phyloP scores from a whole-genome alignment of 2,329 filamentous ascomycete genomes.

The Phialophora expanda region DNA sequence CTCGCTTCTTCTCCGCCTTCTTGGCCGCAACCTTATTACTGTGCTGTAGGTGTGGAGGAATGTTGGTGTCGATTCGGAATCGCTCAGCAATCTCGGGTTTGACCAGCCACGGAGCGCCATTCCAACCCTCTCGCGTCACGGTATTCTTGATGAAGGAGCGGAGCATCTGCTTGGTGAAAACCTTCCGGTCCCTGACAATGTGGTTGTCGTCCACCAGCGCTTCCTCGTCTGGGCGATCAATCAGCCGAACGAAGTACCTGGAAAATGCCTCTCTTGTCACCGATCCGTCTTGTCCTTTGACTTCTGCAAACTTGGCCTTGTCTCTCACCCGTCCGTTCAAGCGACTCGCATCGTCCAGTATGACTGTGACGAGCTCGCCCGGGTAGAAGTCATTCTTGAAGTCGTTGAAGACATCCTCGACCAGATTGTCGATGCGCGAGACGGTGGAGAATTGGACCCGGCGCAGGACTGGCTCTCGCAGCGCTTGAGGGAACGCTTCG shows the following conservation, averaged over 20 bases:
- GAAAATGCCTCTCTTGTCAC: slow-evolving; percentile 71
- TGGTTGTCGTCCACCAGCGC: slow-evolving; percentile 80
- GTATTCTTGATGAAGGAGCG: slow-evolving; percentile 95
- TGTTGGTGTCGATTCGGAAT: slow-evolving; percentile 84
- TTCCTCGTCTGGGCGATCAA: slow-evolving; percentile 73
- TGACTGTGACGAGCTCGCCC: slow-evolving; percentile 79
- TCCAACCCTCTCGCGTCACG: slow-evolving; percentile 89
- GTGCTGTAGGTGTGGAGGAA: slow-evolving; percentile 81
- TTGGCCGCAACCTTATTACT: slow-evolving; percentile 79
- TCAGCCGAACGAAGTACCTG: slow-evolving; percentile 78
- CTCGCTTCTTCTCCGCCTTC: slow-evolving; percentile 70
- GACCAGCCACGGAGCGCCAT: slow-evolving; percentile 94
- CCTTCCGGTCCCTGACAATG: slow-evolving; percentile 83
- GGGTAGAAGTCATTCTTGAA: slow-evolving; percentile 92
- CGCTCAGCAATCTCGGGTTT: slow-evolving; percentile 81
- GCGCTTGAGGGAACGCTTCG: slow-evolving; percentile 84
- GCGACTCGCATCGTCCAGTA: slow-evolving; percentile 66
- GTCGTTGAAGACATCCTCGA: slow-evolving; percentile 52
- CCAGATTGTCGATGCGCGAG: slow-evolving; percentile 83
- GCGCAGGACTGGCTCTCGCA: slow-evolving; percentile 88
- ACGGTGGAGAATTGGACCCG: slow-evolving; percentile 90
- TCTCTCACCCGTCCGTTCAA: slow-evolving; percentile 78
- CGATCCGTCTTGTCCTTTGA: slow-evolving; percentile 68
- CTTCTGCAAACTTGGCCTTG: slow-evolving; percentile 75
- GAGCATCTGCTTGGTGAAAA: slow-evolving; percentile 93